A percentile compares a stretch with the other conserved stretches of the same genome.
These are phyloP conservation scores for Sapria himalayana DNA, from an alignment of 345 rosid species.

Conservation along the genomic window DNA sequence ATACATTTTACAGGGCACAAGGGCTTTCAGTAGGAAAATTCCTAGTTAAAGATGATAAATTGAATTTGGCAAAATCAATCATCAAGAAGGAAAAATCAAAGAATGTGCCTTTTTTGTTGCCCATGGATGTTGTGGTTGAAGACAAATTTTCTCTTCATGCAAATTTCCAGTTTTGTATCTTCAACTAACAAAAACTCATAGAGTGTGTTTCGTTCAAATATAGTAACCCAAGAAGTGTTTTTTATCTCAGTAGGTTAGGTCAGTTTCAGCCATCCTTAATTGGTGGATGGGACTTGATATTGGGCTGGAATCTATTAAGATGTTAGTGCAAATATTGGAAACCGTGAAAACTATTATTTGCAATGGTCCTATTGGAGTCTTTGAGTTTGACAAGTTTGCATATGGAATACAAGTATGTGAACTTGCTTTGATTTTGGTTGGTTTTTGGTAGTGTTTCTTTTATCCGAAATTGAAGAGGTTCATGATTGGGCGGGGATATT, in stretches of 20 bases:
- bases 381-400: no score
- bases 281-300: conserved; percentile 92
- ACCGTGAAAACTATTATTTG: conserved; percentile 80
- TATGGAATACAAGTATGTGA: conserved; percentile 15
- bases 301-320: conserved; percentile 28
- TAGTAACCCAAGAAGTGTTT: background rate
- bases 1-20: conserved; percentile 72
- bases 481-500: no score
- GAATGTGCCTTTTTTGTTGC: conserved; percentile 60
- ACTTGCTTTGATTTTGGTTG: conserved; percentile 1
- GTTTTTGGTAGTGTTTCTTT: background rate
- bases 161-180: conserved; percentile 1
- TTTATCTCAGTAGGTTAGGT: conserved; percentile 33
- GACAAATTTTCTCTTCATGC: conserved; percentile 89
- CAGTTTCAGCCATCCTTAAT: conserved; percentile 64
- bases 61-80: conserved; percentile 54
- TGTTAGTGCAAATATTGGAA: conserved; percentile 54
- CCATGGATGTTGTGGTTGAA: conserved; percentile 66
- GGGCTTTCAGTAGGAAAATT: conserved; percentile 67
- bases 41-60: conserved; percentile 70
- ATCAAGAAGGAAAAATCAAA: conserved; percentile 63
- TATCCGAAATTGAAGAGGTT: background rate
- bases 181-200: background rate
- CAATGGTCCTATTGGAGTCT: no score
- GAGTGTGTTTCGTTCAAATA: background rate